These are phyloP conservation scores for Suillus variegatus DNA, from an alignment of 768 basidiomycete species.

Conservation along the genomic window DNA sequence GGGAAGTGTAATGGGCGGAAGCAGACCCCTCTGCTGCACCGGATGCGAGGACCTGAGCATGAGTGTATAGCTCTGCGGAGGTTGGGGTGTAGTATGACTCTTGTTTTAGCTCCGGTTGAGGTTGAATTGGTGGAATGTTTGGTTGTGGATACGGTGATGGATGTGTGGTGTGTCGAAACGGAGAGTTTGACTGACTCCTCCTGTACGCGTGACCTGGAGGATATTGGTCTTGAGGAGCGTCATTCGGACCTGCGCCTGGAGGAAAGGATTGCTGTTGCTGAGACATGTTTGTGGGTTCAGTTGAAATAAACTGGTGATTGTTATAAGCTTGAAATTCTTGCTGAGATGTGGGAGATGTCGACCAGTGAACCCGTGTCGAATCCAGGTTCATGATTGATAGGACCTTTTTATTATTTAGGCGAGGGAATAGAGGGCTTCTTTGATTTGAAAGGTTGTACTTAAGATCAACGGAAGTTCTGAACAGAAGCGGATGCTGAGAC, in stretches of 20 bases:
- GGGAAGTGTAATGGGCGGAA: conserved; percentile 31
- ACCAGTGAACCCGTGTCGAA: conserved; percentile 38
- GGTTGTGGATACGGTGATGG: conserved; percentile 39
- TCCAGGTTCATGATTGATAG: conserved; percentile 36
- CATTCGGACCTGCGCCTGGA: conserved; percentile 36
- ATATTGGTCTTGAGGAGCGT: conserved; percentile 30
- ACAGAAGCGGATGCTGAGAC: conserved; percentile 24
- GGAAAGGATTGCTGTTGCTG: conserved; percentile 38
- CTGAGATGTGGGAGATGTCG: conserved; percentile 26
- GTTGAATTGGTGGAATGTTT: conserved; percentile 27
- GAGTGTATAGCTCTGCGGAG: conserved; percentile 57
- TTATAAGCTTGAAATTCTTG: conserved; percentile 31
- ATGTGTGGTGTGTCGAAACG: conserved; percentile 41
- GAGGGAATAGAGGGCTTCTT: conserved; percentile 36
- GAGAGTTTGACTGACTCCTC: conserved; percentile 33
- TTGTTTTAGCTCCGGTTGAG: conserved; percentile 37
- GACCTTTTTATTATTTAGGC: conserved; percentile 39
- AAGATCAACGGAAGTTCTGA: conserved; percentile 29
- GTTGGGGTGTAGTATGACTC: conserved; percentile 52
- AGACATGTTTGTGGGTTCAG: conserved; percentile 36
- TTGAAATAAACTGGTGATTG: conserved; percentile 27
- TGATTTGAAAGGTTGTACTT: conserved; percentile 29
- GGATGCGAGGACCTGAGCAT: conserved; percentile 41
- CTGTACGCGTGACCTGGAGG: conserved; percentile 35
- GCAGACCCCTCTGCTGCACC: conserved; percentile 23